Base-by-base conservation (phyloP, 2,329 filamentous ascomycete species). In the Colletotrichum somersetense region DNA sequence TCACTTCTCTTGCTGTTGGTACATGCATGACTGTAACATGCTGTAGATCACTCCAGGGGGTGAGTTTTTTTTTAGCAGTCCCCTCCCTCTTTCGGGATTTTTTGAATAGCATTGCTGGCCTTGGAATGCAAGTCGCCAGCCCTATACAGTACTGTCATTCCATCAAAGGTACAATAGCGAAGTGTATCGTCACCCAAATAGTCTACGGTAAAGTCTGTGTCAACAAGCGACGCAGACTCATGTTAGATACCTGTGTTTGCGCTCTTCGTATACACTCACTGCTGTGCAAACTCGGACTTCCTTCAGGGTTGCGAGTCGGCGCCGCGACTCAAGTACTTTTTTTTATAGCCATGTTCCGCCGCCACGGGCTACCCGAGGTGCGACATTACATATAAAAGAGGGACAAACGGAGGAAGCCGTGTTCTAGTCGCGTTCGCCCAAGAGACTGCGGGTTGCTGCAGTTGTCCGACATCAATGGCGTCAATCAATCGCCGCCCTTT, bases 401-500 rank as follows among this genome's bases (percentile, higher is more conserved):
- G 2, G 38, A 12, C 1, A 14, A 55, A 20, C 3, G 12, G 11
- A n/a, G 46, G 20, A 48, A 1, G 20, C 46, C 3, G 48, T 30
- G 48, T 30, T 12, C 11, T 26, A 16, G 4, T 20, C 20, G 16
- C 44, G 61, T 46, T 46, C 6, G 42, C 53, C 26, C 38, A 26
- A 16, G 38, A 16, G 44, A 26, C 30, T 30, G 20, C 58, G 30
- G 64, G 56, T 48, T n/a, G 57, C 48, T 8, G 50, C 66, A 63
- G 58, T 20, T 56, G 53, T 67, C 66, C 58, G 58, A 46, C 16
- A 48, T 46, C 50, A 56, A 40, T 30, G 48, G 53, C 35, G 30
- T 52, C n/a, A 23, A 26, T 42, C 48, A 59, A 30, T 30, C 30
- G 30, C 30, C 30, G 30, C 30, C 56, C 23, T 66, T 30, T 63